Conservation (phyloP, 2,329 filamentous ascomycete genomes). For the Aureobasidium uvarum region DNA sequence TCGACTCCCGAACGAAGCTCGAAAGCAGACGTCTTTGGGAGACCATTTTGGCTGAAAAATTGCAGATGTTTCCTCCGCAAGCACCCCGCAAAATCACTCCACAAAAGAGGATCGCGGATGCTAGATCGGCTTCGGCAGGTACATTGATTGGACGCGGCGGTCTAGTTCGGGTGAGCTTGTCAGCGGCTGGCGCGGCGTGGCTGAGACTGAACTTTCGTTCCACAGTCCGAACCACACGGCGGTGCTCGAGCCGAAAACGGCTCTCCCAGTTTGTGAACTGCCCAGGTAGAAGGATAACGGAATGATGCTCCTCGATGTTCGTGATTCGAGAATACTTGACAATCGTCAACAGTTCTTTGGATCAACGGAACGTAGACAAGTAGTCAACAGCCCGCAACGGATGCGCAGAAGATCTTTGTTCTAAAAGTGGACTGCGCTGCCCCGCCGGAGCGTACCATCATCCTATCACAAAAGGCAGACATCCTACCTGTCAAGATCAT, state of each 20-base stretch:
- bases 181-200: background rate
- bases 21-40: background rate
- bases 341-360: background rate
- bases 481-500: background rate
- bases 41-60: background rate
- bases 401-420: background rate
- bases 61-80: background rate
- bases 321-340: background rate
- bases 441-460: background rate
- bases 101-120: background rate
- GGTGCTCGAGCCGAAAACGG: no score
- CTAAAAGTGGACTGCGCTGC: background rate
- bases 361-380: background rate
- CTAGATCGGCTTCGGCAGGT: background rate
- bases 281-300: background rate
- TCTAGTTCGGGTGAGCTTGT: slow-evolving; percentile 1
- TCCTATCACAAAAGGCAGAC: background rate
- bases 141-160: background rate
- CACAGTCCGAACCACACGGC: background rate
- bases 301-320: background rate
- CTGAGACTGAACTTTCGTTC: background rate
- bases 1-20: background rate
- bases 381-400: background rate
- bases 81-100: background rate
- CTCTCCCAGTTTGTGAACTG: background rate